Percentiles rank a stretch among this genome's conserved stretches.
phyloP scores from a whole-genome alignment of 768 basidiomycete genomes.

The Xerocomus brunneocitrinus region DNA sequence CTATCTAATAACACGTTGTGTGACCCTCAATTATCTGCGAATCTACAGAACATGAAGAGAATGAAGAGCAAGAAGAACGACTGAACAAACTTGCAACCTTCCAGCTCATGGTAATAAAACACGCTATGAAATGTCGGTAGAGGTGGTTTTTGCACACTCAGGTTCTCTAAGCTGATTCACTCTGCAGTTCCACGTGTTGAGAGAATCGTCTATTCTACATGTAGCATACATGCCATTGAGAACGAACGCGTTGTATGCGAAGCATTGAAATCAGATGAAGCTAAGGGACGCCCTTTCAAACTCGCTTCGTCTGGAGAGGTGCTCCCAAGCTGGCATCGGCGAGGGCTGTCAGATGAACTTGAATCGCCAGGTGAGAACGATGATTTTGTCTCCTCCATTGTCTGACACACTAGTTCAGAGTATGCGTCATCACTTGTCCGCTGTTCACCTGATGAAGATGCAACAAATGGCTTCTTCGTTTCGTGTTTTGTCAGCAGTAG shows the following conservation, averaged over 20 bases:
- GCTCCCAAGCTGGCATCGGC: constrained; percentile 75
- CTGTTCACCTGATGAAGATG: constrained; percentile 77
- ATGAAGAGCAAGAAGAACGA: constrained; percentile 58
- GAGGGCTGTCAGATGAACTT: constrained; percentile 70
- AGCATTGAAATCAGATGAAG: constrained; percentile 70
- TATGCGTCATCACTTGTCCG: constrained; percentile 61
- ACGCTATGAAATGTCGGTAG: constrained; percentile 85
- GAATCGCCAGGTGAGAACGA: constrained; percentile 42
- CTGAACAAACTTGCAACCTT: constrained; percentile 82
- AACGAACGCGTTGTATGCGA: constrained; percentile 87
- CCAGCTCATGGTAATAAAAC: constrained; percentile 86
- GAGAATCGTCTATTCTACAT: constrained; percentile 96
- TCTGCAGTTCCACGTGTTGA: constrained; percentile 65
- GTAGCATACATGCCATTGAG: constrained; percentile 85
- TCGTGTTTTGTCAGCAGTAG: constrained; percentile 66
- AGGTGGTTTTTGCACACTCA: not conserved
- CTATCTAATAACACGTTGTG: constrained; percentile 1
- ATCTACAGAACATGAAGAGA: constrained; percentile 54
- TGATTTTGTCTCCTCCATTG: not conserved
- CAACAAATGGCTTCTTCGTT: constrained; percentile 96
- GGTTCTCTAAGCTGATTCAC: constrained; percentile 5
- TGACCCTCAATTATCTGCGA: constrained; percentile 28
- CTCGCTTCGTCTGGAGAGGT: constrained; percentile 67
- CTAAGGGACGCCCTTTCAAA: constrained; percentile 50
- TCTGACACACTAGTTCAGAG: constrained; percentile 32